A percentile compares a stretch with the other conserved stretches of the same genome.
Evolutionary conservation across 192 early-diverging fungal genomes (phyloP).

Genomic region (Nowakowskiella sp.): DNA sequence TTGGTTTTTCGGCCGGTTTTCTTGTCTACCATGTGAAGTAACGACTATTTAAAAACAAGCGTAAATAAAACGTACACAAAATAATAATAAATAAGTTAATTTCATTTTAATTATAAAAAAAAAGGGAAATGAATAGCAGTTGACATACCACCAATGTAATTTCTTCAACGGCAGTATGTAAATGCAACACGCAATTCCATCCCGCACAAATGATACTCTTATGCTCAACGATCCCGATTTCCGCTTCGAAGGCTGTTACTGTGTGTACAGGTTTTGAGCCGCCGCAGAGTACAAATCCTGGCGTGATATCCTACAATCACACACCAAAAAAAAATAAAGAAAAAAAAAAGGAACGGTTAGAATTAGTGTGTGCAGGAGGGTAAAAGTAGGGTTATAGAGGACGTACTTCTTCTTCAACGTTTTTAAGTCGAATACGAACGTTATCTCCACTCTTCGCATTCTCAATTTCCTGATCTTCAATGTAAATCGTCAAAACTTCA

Average conservation of each 20-base stretch:
- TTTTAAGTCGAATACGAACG: conserved; percentile 78
- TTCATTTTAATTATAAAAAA: conserved; percentile 10
- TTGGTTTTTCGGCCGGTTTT: conserved; percentile 86
- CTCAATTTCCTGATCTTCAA: conserved; percentile 73
- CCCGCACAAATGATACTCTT: conserved; percentile 96
- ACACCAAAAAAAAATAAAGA: not conserved
- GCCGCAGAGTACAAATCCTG: conserved; percentile 83
- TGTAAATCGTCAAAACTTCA: conserved; percentile 77
- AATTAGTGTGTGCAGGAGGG: not conserved
- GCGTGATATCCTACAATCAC: conserved; percentile 54
- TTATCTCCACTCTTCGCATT: conserved; percentile 85
- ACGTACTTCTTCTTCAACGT: conserved; percentile 84
- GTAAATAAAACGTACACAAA: conserved; percentile 8
- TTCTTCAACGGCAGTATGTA: conserved; percentile 85
- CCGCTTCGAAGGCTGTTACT: conserved; percentile 74
- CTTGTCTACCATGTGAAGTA: conserved; percentile 89
- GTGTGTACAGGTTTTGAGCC: conserved; percentile 70
- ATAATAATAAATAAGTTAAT: conserved; percentile 1
- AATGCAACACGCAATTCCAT: conserved; percentile 87
- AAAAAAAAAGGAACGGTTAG: not conserved
- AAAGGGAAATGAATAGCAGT: not conserved
- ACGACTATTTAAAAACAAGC: conserved; percentile 34
- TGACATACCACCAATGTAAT: conserved; percentile 56
- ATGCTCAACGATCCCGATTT: conserved; percentile 84
- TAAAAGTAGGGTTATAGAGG: not conserved